Percentiles rank a stretch among this genome's conserved stretches.
Conservation (phyloP, 2,329 filamentous ascomycete genomes). For the Chalaropsis thielavioides region DNA sequence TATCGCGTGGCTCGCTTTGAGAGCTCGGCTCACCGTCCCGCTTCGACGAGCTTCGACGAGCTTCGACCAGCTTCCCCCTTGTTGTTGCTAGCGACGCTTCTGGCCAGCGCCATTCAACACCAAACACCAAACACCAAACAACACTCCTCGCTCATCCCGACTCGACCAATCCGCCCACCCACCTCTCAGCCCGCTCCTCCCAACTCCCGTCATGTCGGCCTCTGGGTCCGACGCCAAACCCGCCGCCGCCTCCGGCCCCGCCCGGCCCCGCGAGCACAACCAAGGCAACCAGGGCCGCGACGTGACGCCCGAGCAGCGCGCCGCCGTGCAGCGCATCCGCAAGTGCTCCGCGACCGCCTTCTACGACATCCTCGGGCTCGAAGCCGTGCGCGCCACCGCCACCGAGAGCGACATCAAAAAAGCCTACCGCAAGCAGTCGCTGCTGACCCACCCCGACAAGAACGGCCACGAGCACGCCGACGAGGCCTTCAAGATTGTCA, state of each 20-base stretch:
- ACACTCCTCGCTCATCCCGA: background rate
- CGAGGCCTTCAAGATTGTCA: constrained; percentile 97
- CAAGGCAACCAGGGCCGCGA: constrained; percentile 62
- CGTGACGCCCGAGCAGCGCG: constrained; percentile 81
- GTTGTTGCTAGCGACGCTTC: too few relatives aligned
- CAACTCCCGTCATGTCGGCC: constrained; percentile 5
- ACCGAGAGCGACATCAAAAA: constrained; percentile 88
- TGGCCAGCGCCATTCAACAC: too few relatives aligned
- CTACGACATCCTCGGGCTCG: constrained; percentile 82
- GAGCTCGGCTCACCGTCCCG: too few relatives aligned
- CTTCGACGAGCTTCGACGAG: constrained; percentile 8
- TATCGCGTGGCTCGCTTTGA: background rate
- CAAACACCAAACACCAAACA: background rate
- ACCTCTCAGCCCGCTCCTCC: constrained; percentile 10
- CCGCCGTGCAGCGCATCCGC: constrained; percentile 77
- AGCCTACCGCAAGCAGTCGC: constrained; percentile 84
- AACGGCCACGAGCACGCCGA: constrained; percentile 92
- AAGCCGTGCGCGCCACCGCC: constrained; percentile 46
- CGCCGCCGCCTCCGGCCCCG: constrained; percentile 29
- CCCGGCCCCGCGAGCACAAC: constrained; percentile 50
- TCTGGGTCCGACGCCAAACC: constrained; percentile 40
- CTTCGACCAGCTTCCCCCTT: background rate
- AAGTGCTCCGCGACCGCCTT: constrained; percentile 75
- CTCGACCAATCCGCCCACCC: background rate
- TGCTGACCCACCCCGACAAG: constrained; percentile 96